Evolutionary conservation across 345 rosid species (phyloP).

Genomic region (Gossypium thurberi): DNA sequence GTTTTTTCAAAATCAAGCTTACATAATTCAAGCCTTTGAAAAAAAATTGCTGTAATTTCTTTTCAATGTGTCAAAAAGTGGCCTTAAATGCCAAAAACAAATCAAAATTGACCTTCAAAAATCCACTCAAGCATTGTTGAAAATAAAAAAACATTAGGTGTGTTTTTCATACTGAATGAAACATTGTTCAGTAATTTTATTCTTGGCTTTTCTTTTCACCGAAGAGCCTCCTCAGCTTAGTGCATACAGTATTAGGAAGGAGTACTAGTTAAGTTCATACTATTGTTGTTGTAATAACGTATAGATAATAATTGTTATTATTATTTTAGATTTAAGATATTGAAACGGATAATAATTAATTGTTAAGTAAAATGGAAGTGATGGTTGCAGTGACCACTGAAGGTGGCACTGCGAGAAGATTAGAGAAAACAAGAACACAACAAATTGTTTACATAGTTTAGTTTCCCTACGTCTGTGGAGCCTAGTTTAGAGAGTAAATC

Average conservation of each 20-base stretch:
- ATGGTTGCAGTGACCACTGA: no score
- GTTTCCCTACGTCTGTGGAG: rapidly evolving
- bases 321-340: no score
- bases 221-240: not conserved
- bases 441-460: no score
- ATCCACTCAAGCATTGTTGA: not conserved
- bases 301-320: no score
- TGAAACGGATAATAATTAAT: no score
- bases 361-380: no score
- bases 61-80: not conserved
- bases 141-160: not conserved
- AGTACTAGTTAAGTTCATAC: no score
- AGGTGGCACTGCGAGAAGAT: no score
- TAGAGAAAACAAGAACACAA: no score
- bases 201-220: not conserved
- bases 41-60: not conserved
- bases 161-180: not conserved
- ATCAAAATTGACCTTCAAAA: not conserved
- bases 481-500: no score
- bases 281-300: no score
- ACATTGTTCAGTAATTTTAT: not conserved
- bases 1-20: not conserved
- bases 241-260: no score
- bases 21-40: not conserved
- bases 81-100: not conserved